Conservation (phyloP, 192 early-diverging fungal species). For the Backusella westeae region DNA sequence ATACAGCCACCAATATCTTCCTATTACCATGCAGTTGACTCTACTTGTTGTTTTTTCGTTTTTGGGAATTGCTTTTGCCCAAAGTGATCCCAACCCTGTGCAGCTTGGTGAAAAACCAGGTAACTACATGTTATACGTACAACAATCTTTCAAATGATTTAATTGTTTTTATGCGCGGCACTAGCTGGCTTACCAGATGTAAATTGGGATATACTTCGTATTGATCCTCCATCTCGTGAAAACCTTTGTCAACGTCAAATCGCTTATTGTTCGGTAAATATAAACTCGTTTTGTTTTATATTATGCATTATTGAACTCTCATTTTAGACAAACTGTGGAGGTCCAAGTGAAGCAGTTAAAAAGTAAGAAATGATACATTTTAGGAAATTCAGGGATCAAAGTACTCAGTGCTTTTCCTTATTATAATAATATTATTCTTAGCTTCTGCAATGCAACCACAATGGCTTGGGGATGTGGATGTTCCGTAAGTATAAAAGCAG, state of each 20-base stretch:
- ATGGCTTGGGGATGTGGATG: slow-evolving; percentile 33
- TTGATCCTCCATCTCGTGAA: slow-evolving; percentile 18
- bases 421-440: background rate
- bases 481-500: slow-evolving; percentile 15
- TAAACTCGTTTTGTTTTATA: background rate
- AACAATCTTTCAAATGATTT: background rate
- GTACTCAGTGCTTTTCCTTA: background rate
- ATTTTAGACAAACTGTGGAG: slow-evolving; percentile 26
- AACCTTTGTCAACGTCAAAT: slow-evolving; percentile 28
- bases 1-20: background rate
- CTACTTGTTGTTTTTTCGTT: background rate
- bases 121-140: background rate
- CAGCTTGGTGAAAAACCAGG: background rate
- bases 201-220: slow-evolving; percentile 23
- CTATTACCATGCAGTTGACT: background rate
- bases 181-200: slow-evolving; percentile 17
- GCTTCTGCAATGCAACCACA: slow-evolving; percentile 31
- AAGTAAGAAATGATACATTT: slow-evolving; percentile 17
- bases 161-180: background rate
- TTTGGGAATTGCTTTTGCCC: background rate
- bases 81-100: background rate
- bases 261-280: slow-evolving; percentile 30
- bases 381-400: background rate
- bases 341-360: slow-evolving; percentile 13
- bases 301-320: background rate